Conservation (phyloP, 2,329 filamentous ascomycete genomes). For the Coniella vitis region DNA sequence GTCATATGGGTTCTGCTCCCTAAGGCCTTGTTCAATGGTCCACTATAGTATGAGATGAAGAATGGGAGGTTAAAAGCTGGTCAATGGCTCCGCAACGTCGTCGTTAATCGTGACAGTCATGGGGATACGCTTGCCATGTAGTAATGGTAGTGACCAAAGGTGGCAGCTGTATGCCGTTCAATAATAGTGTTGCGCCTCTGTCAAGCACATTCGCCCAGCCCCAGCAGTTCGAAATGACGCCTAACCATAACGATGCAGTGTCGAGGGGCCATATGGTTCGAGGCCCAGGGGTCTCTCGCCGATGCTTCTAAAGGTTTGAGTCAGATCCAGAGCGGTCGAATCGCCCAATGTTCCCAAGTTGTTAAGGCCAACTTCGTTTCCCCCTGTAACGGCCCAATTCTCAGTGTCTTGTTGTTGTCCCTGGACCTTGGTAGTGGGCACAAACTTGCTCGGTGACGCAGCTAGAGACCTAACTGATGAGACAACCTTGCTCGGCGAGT, state of each 20-base stretch:
- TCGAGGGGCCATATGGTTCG: slow-evolving; percentile 12
- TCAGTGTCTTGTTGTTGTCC: slow-evolving; percentile 15
- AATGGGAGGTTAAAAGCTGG: background rate
- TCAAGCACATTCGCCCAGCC: background rate
- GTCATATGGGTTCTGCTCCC: background rate
- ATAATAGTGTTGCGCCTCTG: background rate
- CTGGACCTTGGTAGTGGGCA: slow-evolving; percentile 26
- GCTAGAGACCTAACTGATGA: slow-evolving; percentile 45
- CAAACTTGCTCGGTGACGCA: slow-evolving; percentile 47
- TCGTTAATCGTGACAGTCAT: slow-evolving; percentile 7
- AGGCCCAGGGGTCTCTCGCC: slow-evolving; percentile 11
- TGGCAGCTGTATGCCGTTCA: background rate
- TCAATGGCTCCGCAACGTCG: background rate
- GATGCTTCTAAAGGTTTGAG: slow-evolving; percentile 15
- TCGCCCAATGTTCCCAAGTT: slow-evolving; percentile 11
- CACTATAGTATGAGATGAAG: background rate
- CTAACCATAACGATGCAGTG: slow-evolving; percentile 15
- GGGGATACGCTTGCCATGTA: background rate
- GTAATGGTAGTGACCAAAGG: background rate
- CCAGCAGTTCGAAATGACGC: background rate
- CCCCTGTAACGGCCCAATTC: slow-evolving; percentile 10
- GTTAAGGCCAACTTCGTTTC: slow-evolving; percentile 4
- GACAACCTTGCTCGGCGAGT: slow-evolving; percentile 53
- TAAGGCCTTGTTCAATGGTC: background rate
- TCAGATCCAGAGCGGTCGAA: slow-evolving; percentile 12